Percentiles rank a stretch among this genome's conserved stretches.
Evolutionary conservation across 1,139 yeast genomes (phyloP).

Genomic region (Saccharomyces pastorianus): DNA sequence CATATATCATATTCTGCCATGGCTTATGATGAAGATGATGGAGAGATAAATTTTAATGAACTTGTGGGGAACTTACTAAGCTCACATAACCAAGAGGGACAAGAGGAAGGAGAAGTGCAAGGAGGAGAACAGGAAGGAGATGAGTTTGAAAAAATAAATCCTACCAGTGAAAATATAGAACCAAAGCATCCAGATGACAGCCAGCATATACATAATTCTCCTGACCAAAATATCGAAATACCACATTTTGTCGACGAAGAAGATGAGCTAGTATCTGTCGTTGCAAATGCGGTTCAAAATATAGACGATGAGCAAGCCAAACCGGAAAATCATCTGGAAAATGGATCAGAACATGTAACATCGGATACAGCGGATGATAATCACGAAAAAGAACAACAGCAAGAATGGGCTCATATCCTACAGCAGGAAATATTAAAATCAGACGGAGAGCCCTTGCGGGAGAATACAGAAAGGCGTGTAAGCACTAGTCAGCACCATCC

Average conservation of each 20-base stretch:
- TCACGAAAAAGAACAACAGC: slow-evolving; percentile 15
- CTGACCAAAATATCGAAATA: slow-evolving; percentile 3
- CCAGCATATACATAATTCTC: background rate
- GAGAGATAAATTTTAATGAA: slow-evolving; percentile 28
- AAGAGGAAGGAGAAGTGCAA: slow-evolving; percentile 6
- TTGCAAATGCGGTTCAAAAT: slow-evolving; percentile 10
- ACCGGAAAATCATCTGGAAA: background rate
- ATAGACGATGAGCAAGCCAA: background rate
- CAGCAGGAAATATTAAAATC: slow-evolving; percentile 25
- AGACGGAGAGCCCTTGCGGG: slow-evolving; percentile 2
- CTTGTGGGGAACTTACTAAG: slow-evolving; percentile 29
- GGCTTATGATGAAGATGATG: slow-evolving; percentile 13
- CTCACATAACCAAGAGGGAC: slow-evolving; percentile 19
- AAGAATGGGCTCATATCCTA: slow-evolving; percentile 27
- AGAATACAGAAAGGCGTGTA: background rate
- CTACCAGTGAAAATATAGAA: slow-evolving; percentile 1
- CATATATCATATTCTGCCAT: background rate
- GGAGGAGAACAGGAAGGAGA: slow-evolving; percentile 7
- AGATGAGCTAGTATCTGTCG: slow-evolving; percentile 20
- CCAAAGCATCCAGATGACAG: background rate
- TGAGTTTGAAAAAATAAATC: background rate
- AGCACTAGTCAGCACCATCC: slow-evolving; percentile 2
- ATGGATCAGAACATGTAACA: slow-evolving; percentile 1
- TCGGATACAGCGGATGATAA: slow-evolving; percentile 2
- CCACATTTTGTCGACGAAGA: slow-evolving; percentile 10